Percentiles rank a stretch among this genome's conserved stretches.
These are phyloP conservation scores for Phytophthora podocarpi DNA, from an alignment of 352 stramenopile species.

Conservation along the genomic window DNA sequence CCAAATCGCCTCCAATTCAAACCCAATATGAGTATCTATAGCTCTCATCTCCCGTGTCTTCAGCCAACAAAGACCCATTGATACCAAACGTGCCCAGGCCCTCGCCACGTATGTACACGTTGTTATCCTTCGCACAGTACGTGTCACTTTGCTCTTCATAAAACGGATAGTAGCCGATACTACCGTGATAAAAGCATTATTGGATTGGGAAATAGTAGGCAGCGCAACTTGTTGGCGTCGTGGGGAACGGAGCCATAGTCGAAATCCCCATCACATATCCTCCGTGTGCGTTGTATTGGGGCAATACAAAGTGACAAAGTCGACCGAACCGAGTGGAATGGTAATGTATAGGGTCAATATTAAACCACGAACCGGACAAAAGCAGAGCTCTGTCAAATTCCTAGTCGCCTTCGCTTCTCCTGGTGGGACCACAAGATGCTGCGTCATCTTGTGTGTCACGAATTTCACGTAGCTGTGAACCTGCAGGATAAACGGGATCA, in stretches of 20 bases:
- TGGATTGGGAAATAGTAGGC: constrained; percentile 13
- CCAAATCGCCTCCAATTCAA: constrained; percentile 5
- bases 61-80: constrained; percentile 4
- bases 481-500: constrained; percentile 22
- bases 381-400: constrained; percentile 17
- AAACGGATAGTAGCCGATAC: constrained; percentile 12
- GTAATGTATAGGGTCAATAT: constrained; percentile 23
- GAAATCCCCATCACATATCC: constrained; percentile 10
- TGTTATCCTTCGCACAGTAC: constrained; percentile 12
- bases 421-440: constrained; percentile 9
- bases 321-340: background rate
- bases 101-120: constrained; percentile 6
- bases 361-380: constrained; percentile 21
- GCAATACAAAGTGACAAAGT: constrained; percentile 25
- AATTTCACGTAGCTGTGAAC: constrained; percentile 24
- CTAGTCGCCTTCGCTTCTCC: background rate
- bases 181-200: constrained; percentile 24
- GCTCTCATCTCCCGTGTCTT: background rate
- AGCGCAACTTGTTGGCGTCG: constrained; percentile 10
- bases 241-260: background rate
- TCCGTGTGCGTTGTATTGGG: constrained; percentile 22
- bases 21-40: constrained; percentile 19
- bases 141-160: constrained; percentile 15
- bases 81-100: constrained; percentile 20
- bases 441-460: constrained; percentile 28